These are phyloP conservation scores for Cystobasidium pallidum DNA, from an alignment of 1,284 basidiomycete genomes.

Conservation along the genomic window DNA sequence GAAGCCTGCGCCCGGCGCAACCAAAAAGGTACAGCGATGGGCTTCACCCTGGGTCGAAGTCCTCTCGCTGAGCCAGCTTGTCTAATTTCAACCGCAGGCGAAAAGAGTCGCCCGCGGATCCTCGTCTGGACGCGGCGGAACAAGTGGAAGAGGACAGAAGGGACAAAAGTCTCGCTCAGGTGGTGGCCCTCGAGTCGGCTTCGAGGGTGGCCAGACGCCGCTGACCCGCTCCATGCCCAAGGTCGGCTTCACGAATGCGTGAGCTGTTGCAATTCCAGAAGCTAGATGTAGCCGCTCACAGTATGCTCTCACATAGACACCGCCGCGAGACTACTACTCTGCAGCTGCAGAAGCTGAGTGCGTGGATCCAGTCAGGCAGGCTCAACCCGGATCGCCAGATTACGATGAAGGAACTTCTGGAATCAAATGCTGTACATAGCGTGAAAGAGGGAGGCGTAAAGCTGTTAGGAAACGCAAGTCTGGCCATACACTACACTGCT, in stretches of 20 bases:
- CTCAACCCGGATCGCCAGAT: conserved; percentile 80
- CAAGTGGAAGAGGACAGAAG: conserved; percentile 90
- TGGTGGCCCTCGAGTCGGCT: conserved; percentile 69
- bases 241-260: conserved; percentile 91
- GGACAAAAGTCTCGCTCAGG: conserved; percentile 93
- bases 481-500: too few species aligned
- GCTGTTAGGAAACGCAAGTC: conserved; percentile 75
- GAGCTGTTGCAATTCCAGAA: conserved; percentile 58
- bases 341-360: conserved; percentile 68
- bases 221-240: conserved; percentile 91
- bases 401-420: conserved; percentile 79
- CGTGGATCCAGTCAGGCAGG: conserved; percentile 85
- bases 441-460: conserved; percentile 84
- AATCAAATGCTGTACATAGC: conserved; percentile 84
- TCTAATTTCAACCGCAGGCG: conserved; percentile 68
- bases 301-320: conserved; percentile 26
- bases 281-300: conserved; percentile 1
- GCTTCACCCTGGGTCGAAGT: too few species aligned
- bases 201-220: conserved; percentile 96
- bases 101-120: conserved; percentile 93
- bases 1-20: conserved; percentile 23
- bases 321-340: conserved; percentile 61
- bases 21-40: conserved; percentile 25
- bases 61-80: not conserved
- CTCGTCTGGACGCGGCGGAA: conserved; percentile 86